phyloP scores from a whole-genome alignment of 345 rosid genomes.

The Toxicodendron radicans region DNA sequence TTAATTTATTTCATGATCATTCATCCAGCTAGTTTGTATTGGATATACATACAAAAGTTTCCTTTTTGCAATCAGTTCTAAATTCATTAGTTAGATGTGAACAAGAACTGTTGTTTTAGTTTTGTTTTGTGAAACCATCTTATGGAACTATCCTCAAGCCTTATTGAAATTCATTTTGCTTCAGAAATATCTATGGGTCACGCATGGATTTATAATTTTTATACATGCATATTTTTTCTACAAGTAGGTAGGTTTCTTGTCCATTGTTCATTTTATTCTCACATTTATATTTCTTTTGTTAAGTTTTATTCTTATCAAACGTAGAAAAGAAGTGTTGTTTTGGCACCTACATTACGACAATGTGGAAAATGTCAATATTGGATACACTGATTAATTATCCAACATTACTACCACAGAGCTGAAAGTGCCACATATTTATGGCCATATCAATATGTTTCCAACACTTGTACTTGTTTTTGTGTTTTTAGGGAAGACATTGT shows the following conservation, averaged over 20 bases:
- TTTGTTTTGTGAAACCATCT: not conserved
- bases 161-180: not conserved
- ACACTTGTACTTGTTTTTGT: not conserved
- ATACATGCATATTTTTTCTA: not conserved
- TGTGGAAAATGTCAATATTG: not conserved
- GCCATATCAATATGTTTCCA: not conserved
- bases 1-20: not conserved
- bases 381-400: not conserved
- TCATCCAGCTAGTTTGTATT: not conserved
- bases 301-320: not conserved
- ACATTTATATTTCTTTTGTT: not conserved
- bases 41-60: not conserved
- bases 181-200: not conserved
- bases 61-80: not conserved
- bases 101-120: not conserved
- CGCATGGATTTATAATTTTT: not conserved
- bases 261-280: not conserved
- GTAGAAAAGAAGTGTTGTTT: not conserved
- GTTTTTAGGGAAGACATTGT: conserved; percentile 3
- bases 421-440: not conserved
- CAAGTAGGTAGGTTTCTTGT: not conserved
- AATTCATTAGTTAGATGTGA: not conserved
- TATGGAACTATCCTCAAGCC: not conserved
- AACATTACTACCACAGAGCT: not conserved
- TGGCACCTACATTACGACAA: not conserved